These are phyloP conservation scores for Castanea crenata DNA, from an alignment of 306 rosid genomes.

Conservation along the genomic window DNA sequence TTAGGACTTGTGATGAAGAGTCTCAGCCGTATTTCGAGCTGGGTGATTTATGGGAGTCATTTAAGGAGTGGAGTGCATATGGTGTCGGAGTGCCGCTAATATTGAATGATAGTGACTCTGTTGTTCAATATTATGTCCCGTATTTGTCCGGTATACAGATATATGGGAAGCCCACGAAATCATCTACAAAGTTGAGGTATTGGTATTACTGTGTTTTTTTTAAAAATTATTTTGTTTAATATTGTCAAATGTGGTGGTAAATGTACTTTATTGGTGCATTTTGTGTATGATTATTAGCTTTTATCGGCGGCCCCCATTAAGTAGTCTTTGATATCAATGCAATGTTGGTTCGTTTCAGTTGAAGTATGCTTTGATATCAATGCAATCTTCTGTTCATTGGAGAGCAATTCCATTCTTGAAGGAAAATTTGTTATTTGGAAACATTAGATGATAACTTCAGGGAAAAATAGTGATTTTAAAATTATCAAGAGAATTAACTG, in stretches of 20 bases:
- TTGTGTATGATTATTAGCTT: too few relatives aligned
- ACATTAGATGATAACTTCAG: not conserved
- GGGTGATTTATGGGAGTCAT: constrained; percentile 86
- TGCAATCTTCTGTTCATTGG: not conserved
- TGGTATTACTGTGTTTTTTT: not conserved
- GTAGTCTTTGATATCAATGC: not conserved
- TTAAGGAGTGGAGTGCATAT: constrained; percentile 92
- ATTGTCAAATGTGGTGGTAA: not conserved
- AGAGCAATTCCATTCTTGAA: not conserved
- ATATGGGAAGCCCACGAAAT: constrained; percentile 43
- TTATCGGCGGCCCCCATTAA: too few relatives aligned
- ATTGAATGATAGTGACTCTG: constrained; percentile 62
- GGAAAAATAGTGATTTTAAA: not conserved
- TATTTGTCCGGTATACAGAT: constrained; percentile 87
- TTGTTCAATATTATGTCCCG: constrained; percentile 84
- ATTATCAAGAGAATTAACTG: not conserved
- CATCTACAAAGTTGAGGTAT: constrained; percentile 61
- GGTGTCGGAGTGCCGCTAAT: constrained; percentile 95
- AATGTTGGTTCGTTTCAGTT: not conserved
- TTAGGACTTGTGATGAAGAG: constrained; percentile 45
- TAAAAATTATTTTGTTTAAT: not conserved
- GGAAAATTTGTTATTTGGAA: not conserved
- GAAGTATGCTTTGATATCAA: not conserved
- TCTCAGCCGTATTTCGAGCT: constrained; percentile 74
- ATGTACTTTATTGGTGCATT: too few relatives aligned